phyloP scores from a whole-genome alignment of 2,329 filamentous ascomycete genomes.

The Corynespora cassiicola region DNA sequence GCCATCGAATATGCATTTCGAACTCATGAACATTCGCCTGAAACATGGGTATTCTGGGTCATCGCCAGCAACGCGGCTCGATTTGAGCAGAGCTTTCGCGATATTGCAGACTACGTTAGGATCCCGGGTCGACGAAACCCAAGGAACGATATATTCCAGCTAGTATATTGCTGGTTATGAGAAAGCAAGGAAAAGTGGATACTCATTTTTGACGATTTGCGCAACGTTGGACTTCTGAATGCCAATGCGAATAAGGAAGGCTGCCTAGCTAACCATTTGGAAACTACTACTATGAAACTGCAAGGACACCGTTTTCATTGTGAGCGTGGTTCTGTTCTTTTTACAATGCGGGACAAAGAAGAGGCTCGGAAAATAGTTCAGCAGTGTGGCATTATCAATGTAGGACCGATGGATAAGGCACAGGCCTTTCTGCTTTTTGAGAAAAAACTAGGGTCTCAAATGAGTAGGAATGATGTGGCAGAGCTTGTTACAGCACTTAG shows the following conservation, averaged over 20 bases:
- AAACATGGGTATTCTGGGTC: constrained; percentile 24
- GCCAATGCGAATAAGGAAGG: no score
- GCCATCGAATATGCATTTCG: constrained; percentile 17
- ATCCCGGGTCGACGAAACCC: constrained; percentile 14
- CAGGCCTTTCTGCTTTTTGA: constrained; percentile 28
- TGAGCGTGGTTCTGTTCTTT: constrained; percentile 15
- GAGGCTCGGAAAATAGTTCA: constrained; percentile 13
- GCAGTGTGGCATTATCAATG: constrained; percentile 15
- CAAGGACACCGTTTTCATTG: constrained; percentile 3
- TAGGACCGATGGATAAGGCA: constrained; percentile 23
- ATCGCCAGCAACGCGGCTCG: constrained; percentile 18
- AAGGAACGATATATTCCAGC: constrained; percentile 17
- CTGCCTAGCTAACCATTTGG: no score
- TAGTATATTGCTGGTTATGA: constrained; percentile 19
- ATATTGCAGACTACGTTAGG: constrained; percentile 19
- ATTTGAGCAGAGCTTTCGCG: constrained; percentile 17
- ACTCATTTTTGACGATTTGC: constrained; percentile 18
- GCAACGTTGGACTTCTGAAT: constrained; percentile 15
- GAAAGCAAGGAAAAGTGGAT: constrained; percentile 16
- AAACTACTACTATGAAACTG: constrained; percentile 9
- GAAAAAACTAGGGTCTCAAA: constrained; percentile 24
- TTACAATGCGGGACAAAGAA: constrained; percentile 18
- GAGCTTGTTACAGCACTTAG: constrained; percentile 37
- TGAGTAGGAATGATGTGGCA: constrained; percentile 14
- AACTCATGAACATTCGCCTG: constrained; percentile 8